These are phyloP conservation scores for Dryas integrifolia DNA, from an alignment of 331 rosid genomes.

Conservation along the genomic window DNA sequence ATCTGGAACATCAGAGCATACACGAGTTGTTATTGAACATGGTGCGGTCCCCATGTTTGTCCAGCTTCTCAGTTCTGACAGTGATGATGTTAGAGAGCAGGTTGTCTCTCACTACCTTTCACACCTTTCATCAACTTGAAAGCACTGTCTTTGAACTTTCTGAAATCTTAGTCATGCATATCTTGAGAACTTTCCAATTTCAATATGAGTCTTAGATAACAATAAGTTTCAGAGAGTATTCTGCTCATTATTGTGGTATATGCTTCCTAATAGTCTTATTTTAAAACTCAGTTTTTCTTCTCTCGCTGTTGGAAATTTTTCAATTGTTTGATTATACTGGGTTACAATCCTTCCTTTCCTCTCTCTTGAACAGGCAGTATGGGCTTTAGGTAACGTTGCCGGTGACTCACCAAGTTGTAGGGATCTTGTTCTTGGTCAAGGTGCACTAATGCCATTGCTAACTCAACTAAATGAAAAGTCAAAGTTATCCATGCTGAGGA, in stretches of 20 bases:
- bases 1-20: conserved; percentile 65
- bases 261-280: neutral
- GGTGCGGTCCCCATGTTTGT: conserved; percentile 65
- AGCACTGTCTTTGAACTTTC: neutral
- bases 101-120: conserved; percentile 27
- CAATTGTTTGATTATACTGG: neutral
- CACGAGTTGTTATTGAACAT: conserved; percentile 49
- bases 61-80: conserved; percentile 51
- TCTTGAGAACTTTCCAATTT: neutral
- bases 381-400: conserved; percentile 72
- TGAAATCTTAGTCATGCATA: neutral
- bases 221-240: neutral
- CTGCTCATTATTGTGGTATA: neutral
- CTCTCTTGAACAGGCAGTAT: conserved; percentile 52
- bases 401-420: conserved; percentile 63
- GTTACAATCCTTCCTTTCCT: neutral
- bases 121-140: conserved; percentile 4
- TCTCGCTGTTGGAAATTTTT: neutral
- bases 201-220: neutral
- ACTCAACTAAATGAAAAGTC: conserved; percentile 54
- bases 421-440: conserved; percentile 54
- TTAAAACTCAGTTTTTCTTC: neutral
- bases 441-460: conserved; percentile 51
- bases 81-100: conserved; percentile 61
- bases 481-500: conserved; percentile 55